These are phyloP conservation scores for Heracleum sosnowskyi DNA, from an alignment of 129 eudicot genomes.

Conservation along the genomic window DNA sequence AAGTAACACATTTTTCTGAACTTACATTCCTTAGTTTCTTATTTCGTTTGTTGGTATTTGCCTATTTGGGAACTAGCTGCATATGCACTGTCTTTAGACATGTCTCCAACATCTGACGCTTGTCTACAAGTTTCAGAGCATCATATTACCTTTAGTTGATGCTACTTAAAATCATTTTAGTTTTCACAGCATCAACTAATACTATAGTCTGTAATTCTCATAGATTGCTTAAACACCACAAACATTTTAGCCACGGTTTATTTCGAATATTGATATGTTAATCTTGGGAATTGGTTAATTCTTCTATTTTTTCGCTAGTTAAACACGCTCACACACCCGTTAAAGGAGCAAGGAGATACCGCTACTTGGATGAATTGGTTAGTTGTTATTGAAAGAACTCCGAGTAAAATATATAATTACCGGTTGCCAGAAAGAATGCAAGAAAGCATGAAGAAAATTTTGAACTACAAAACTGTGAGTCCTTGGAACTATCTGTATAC, in stretches of 20 bases:
- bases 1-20: neutral
- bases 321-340: too few relatives aligned
- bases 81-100: neutral
- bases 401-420: too few relatives aligned
- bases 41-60: neutral
- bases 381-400: too few relatives aligned
- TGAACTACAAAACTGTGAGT: too few relatives aligned
- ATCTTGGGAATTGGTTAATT: too few relatives aligned
- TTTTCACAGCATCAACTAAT: neutral
- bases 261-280: neutral
- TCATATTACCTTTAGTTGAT: neutral
- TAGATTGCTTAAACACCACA: neutral
- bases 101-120: constrained; percentile 2
- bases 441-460: too few relatives aligned
- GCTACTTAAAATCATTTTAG: neutral
- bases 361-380: too few relatives aligned
- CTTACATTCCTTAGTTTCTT: neutral
- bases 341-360: too few relatives aligned
- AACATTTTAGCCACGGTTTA: neutral
- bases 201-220: too few relatives aligned
- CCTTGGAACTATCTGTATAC: too few relatives aligned
- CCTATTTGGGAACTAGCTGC: neutral
- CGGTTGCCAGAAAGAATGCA: too few relatives aligned
- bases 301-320: too few relatives aligned
- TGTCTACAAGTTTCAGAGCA: neutral